phyloP scores from a whole-genome alignment of 768 basidiomycete species.

The Russula abietina region DNA sequence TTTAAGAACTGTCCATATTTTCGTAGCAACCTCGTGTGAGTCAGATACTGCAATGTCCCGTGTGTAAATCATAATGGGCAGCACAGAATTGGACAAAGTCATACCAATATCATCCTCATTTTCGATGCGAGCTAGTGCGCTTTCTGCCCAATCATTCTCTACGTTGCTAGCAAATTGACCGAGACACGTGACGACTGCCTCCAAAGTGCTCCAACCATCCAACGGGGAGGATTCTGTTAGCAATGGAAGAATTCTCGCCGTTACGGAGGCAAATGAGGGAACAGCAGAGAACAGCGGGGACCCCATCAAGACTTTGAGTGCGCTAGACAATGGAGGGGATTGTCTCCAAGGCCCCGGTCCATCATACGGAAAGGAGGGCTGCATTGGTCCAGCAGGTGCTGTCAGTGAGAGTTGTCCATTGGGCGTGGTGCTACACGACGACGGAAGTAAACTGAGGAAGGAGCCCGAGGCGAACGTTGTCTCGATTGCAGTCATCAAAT shows the following conservation, averaged over 20 bases:
- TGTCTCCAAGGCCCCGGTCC: conserved; percentile 12
- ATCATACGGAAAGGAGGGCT: conserved; percentile 16
- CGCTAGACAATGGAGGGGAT: conserved; percentile 17
- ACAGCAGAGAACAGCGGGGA: conserved; percentile 28
- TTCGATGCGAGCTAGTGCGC: conserved; percentile 27
- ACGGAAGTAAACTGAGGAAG: conserved; percentile 45
- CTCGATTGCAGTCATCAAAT: conserved; percentile 40
- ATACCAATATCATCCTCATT: conserved; percentile 32
- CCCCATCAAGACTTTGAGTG: conserved; percentile 22
- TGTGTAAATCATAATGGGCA: neutral
- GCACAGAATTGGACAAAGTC: neutral
- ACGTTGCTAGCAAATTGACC: conserved; percentile 25
- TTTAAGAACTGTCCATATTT: conserved; percentile 65
- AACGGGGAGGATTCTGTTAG: conserved; percentile 27
- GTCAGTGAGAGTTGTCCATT: conserved; percentile 19
- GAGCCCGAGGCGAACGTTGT: conserved; percentile 51
- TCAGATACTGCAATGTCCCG: conserved; percentile 35
- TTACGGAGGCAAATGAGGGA: conserved; percentile 26
- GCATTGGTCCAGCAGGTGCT: neutral
- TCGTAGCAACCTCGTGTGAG: conserved; percentile 40
- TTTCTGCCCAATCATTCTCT: conserved; percentile 30
- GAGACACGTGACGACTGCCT: conserved; percentile 23
- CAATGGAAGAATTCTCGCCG: conserved; percentile 26
- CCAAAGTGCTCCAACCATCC: conserved; percentile 29
- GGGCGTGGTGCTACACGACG: conserved; percentile 28